Evolutionary conservation across 345 rosid genomes (phyloP), one percentile per base, ranked within the genome.

Genomic region (Eucalyptus grandis): DNA sequence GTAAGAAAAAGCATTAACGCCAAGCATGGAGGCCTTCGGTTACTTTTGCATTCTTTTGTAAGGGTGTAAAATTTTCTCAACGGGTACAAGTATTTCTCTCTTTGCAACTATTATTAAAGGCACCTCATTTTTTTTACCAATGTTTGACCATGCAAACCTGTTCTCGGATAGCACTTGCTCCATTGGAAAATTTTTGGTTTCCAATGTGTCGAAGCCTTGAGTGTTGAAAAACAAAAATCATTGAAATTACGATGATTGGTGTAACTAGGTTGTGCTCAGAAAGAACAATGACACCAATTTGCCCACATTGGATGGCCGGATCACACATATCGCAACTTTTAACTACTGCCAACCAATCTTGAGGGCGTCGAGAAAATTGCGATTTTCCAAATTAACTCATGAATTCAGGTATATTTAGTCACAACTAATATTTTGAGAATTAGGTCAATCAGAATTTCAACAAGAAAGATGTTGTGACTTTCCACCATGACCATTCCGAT

Each of bases 301-400:
- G 62, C 0, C 62, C 27, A 56, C 3, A 9, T 22, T 0, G 3
- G 27, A 56, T 56, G 60, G 12, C 60, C 12, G 1, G 6, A 56
- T 56, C 12, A 56, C 0, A 56, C 0, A 56, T 9, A 56, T 56
- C 62, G 24, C 5, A 9, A 56, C 62, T 56, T 22, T 56, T 56
- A 56, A 56, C 13, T 12, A 4, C 0, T 0, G 5, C 12, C 0
- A 0, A 22, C 30, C 27, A 24, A 56, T 56, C 1, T 0, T 56
- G 13, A 22, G 62, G 13, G 30, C 9, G 30, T 56, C 1, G 0
- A 56, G 62, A 56, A 56, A 22, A 22, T 0, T 56, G 62, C 22
- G 62, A 56, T 56, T 56, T 56, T 24, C 13, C 1, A 56, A 3
- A 56, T 56, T 22, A 56, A 22, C 0, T 56, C 27, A 56, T 21